Conservation (phyloP, 2,329 filamentous ascomycete genomes). For the Geosmithia flava region DNA sequence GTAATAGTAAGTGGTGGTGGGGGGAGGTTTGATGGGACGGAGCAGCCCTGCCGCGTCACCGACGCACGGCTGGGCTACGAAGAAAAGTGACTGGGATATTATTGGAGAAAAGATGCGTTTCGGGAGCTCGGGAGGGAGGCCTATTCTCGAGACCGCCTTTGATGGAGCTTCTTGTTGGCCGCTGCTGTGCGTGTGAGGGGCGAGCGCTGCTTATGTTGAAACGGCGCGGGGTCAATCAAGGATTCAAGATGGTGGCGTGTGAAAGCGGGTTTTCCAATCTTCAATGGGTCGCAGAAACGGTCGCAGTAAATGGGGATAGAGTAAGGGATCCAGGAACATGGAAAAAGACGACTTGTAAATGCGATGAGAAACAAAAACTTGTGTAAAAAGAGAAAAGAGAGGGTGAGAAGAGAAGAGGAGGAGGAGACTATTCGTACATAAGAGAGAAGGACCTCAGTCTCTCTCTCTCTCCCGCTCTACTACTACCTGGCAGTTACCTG, state of each 20-base stretch:
- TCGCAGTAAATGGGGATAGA: slow-evolving; percentile 7
- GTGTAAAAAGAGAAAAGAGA: background rate
- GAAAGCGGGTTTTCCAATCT: slow-evolving; percentile 2
- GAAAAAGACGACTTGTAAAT: slow-evolving; percentile 2
- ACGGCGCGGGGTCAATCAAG: background rate
- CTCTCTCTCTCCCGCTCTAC: too few relatives aligned
- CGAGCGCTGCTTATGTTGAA: background rate
- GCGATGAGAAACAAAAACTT: background rate
- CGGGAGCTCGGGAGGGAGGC: background rate
- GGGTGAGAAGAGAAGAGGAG: background rate
- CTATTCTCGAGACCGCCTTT: background rate
- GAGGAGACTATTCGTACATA: background rate
- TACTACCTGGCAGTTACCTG: too few relatives aligned
- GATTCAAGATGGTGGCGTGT: background rate
- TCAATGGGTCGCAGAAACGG: slow-evolving; percentile 16
- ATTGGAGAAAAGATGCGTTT: background rate
- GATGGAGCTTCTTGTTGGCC: background rate
- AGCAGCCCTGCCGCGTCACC: slow-evolving; percentile 1
- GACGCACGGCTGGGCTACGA: background rate
- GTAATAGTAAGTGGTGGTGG: background rate
- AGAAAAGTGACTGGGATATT: background rate
- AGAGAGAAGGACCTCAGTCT: background rate
- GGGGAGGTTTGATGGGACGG: background rate
- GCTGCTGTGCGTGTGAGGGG: background rate
- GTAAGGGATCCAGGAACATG: slow-evolving; percentile 1